Base-by-base conservation (phyloP, 225 moss, liverwort and hornwort genomes). In the Physcomitrium patens region DNA sequence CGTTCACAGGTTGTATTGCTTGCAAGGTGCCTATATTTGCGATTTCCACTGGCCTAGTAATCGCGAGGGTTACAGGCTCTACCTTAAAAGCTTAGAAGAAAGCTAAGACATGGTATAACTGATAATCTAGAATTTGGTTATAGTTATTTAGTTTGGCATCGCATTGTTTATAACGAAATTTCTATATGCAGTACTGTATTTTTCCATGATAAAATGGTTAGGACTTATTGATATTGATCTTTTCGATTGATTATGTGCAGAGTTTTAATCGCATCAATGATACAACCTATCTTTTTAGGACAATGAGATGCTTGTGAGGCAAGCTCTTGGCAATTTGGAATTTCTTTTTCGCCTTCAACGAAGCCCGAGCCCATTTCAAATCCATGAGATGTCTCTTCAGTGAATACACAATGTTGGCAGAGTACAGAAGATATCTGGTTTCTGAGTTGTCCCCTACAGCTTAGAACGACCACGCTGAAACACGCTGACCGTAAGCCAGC, bases 241-340 rank as follows among this genome's bases (percentile, higher is more conserved):
- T 45, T 22, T 37, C 65, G 55, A 50, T 52, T 51, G 18, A 6
- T 59, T 50, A 17, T 10, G 19, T 55, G 86, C 77, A 94, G 92
- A 65, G 77, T 77, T 49, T 86, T 88, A 13, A 78, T 86, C 46
- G 93, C 90, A 65, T 75, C 84, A 37, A 51, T 91, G 90, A 79
- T 96, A 92, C 64, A 93, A 90, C 82, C 86, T 93, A 50, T 90
- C 90, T 1, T 96, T 75, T 76, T 68, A 93, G 64, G 96, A 96
- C 79, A 63, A 68, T 20, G 87, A 37, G 31, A 50, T 87, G 90
- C 89, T 96, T 3, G 47, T 93, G 81, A 93, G 96, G 60, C 91
- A 91, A 10, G 91, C 93, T 62, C 80, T 93, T 48, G 93, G 31
- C 31, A 37, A 37, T 37, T 7, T 37, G 22, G 96, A 93, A 7